A percentile compares a stretch with the other conserved stretches of the same genome.
phyloP scores from a whole-genome alignment of 371 early-diverging fungal genomes.

The Rhizopus stolonifer region DNA sequence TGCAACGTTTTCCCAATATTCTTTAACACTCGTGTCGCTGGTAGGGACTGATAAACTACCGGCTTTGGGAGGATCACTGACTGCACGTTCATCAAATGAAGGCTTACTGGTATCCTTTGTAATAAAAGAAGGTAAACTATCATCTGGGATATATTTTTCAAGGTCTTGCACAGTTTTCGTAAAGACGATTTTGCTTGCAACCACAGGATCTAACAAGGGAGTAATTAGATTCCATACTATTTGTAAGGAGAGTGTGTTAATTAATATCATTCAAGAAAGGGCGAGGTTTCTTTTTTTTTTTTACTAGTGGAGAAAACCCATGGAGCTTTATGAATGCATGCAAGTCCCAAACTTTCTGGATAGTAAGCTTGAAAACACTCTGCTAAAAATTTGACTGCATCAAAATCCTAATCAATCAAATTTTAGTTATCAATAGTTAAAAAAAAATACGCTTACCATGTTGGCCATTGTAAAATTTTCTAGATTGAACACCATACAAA shows the following conservation, averaged over 20 bases:
- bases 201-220: slow-evolving; percentile 90
- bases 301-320: slow-evolving; percentile 79
- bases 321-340: slow-evolving; percentile 82
- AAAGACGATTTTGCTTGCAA: slow-evolving; percentile 85
- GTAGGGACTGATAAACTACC: slow-evolving; percentile 12
- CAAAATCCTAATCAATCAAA: slow-evolving; percentile 57
- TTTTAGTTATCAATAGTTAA: neutral
- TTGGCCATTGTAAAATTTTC: slow-evolving; percentile 76
- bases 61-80: neutral
- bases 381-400: slow-evolving; percentile 78
- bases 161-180: slow-evolving; percentile 65
- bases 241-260: neutral
- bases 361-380: slow-evolving; percentile 84
- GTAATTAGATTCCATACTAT: slow-evolving; percentile 75
- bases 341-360: slow-evolving; percentile 83
- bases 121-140: slow-evolving; percentile 33
- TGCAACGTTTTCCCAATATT: slow-evolving; percentile 21
- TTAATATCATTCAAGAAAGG: neutral
- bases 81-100: slow-evolving; percentile 30
- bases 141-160: slow-evolving; percentile 55
- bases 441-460: slow-evolving; percentile 52
- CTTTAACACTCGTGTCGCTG: slow-evolving; percentile 19
- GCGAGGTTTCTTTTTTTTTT: neutral
- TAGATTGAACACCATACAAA: slow-evolving; percentile 76
- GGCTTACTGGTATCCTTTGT: slow-evolving; percentile 26